Evolutionary conservation across 1,139 yeast species (phyloP), one percentile per base, ranked within the genome.

Genomic region (Kodamaea fungicola): DNA sequence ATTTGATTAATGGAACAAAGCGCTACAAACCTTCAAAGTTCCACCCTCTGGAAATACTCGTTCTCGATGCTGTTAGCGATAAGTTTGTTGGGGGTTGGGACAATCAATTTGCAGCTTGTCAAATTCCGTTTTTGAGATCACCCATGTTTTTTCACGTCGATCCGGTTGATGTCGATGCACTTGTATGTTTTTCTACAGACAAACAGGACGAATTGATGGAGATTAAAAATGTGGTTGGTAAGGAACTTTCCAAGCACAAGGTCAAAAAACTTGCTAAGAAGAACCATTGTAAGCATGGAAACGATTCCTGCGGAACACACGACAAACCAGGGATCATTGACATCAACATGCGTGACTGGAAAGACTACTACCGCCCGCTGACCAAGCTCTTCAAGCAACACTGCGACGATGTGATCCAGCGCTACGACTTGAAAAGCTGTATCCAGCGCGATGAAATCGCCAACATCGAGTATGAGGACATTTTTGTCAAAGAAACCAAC

Each of bases 81-180:
- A 37, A 38, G 8, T 66, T 64, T 37, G 44, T 71, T 55, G 67
- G 67, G 2, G 74, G 68, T 43, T 72, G 76, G 77, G 62, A 69
- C 39, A 58, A 55, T 28, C 76, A 71, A 43, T 71, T 72, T 47
- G 59, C 51, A 2, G 51, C 66, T 3, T 70, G 75, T 45, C 62
- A 62, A 38, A 71, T 71, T 28, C 76, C 75, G 2, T 59, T 51
- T 41, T 54, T 72, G n/a, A 46, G 77, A 21, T 67, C 74, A 1
- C 77, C 78, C 3, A 71, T 72, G 76, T 71, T 71, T 41, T 72
- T 72, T 49, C 78, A 71, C 42, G 67, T 71, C 0, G 77, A 72
- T 42, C 76, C 77, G 0, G 63, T 56, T 3, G 70, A 67, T 48
- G 53, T 71, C 19, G 77, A 71, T 47, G 74, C 69, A 0, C 46